Evolutionary conservation across 805 yeast species (phyloP).

Genomic region (Huiozyma sinensis): DNA sequence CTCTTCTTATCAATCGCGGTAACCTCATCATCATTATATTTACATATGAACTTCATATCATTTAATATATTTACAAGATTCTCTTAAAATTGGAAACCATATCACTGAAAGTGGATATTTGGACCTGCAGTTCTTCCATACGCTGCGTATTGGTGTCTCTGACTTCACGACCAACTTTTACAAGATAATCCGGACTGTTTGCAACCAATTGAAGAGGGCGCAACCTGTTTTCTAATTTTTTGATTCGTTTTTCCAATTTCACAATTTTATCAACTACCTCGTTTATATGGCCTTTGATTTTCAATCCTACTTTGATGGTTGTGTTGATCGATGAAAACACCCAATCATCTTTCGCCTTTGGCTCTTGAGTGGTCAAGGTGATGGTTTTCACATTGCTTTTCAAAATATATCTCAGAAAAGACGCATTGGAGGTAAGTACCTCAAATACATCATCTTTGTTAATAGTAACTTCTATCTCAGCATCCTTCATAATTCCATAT

Average conservation of each 20-base stretch:
- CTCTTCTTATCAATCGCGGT: background rate
- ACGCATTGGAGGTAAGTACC: slow-evolving; percentile 49
- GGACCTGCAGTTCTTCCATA: background rate
- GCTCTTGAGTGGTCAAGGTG: background rate
- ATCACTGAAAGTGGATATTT: background rate
- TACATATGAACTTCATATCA: background rate
- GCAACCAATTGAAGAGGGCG: slow-evolving; percentile 57
- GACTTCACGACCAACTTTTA: slow-evolving; percentile 72
- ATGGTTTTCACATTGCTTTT: background rate
- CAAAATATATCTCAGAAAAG: background rate
- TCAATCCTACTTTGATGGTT: slow-evolving; percentile 68
- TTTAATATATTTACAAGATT: slow-evolving; percentile 3
- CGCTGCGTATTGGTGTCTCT: slow-evolving; percentile 36
- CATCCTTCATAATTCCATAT: slow-evolving; percentile 78
- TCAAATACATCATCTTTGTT: slow-evolving; percentile 29
- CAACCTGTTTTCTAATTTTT: slow-evolving; percentile 47
- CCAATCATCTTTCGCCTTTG: slow-evolving; percentile 42
- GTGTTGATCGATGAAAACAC: slow-evolving; percentile 73
- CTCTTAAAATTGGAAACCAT: background rate
- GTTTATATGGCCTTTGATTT: slow-evolving; percentile 78
- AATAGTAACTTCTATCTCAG: slow-evolving; percentile 69
- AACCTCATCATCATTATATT: background rate
- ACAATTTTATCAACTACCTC: slow-evolving; percentile 81
- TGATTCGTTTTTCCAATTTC: slow-evolving; percentile 68
- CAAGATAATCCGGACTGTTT: slow-evolving; percentile 60